Evolutionary conservation across 768 basidiomycete species (phyloP).

Genomic region (Phylloporus sp.): DNA sequence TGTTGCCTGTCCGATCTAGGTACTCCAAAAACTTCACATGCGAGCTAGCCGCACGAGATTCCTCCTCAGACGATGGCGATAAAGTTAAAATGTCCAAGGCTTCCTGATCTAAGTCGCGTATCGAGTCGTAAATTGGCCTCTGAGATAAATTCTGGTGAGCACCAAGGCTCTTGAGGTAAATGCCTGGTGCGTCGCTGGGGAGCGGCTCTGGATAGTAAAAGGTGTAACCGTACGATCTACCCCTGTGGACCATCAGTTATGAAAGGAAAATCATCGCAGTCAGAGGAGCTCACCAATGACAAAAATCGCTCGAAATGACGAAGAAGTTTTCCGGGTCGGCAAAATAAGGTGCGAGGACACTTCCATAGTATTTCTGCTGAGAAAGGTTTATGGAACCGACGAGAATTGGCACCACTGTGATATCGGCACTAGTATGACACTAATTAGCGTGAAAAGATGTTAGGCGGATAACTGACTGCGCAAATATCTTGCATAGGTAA

Average conservation of each 20-base stretch:
- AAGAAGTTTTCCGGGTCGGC: slow-evolving; percentile 74
- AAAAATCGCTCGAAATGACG: slow-evolving; percentile 94
- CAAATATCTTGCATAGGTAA: slow-evolving; percentile 79
- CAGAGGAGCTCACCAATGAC: slow-evolving; percentile 72
- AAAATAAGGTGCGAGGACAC: slow-evolving; percentile 76
- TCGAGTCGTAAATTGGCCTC: slow-evolving; percentile 79
- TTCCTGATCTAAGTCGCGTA: slow-evolving; percentile 78
- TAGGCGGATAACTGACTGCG: slow-evolving; percentile 48
- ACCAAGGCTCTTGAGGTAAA: slow-evolving; percentile 45
- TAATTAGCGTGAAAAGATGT: slow-evolving; percentile 1
- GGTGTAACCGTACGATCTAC: slow-evolving; percentile 80
- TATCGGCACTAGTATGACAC: slow-evolving; percentile 49
- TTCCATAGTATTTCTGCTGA: slow-evolving; percentile 60
- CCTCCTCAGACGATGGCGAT: slow-evolving; percentile 41
- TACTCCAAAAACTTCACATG: slow-evolving; percentile 65
- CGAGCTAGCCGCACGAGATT: slow-evolving; percentile 43
- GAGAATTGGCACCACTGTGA: slow-evolving; percentile 83
- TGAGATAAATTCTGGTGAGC: slow-evolving; percentile 35
- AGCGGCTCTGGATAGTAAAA: slow-evolving; percentile 72
- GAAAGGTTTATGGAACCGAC: slow-evolving; percentile 70
- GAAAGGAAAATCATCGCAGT: background rate
- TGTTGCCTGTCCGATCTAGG: slow-evolving; percentile 76
- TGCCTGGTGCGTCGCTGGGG: slow-evolving; percentile 40
- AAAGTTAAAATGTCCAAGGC: slow-evolving; percentile 71
- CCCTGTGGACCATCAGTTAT: slow-evolving; percentile 48